Evolutionary conservation across 805 yeast species (phyloP).

Genomic region (Wickerhamiella azyma): DNA sequence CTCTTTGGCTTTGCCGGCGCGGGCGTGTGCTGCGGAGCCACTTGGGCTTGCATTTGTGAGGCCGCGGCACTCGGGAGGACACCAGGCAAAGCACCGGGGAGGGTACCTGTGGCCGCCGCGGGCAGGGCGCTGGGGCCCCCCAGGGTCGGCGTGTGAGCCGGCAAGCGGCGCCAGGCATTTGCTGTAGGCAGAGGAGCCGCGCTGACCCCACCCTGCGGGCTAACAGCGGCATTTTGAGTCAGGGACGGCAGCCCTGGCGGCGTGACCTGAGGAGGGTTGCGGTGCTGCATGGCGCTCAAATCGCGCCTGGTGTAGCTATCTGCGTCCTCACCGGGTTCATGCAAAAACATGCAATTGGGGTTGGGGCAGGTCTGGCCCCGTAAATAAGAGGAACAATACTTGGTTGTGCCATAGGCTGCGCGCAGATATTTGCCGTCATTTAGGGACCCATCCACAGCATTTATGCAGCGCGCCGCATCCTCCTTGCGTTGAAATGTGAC

Average conservation of each 20-base stretch:
- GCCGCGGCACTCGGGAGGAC: not conserved
- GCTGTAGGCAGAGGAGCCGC: constrained; percentile 7
- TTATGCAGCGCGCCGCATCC: constrained; percentile 88
- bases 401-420: constrained; percentile 98
- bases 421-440: constrained; percentile 81
- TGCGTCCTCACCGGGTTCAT: constrained; percentile 99
- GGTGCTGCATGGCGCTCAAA: constrained; percentile 50
- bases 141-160: not conserved
- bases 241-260: constrained; percentile 7
- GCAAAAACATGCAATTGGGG: constrained; percentile 97
- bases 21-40: not conserved
- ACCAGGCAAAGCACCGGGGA: too few species aligned
- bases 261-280: constrained; percentile 17
- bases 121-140: not conserved
- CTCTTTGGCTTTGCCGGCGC: not conserved
- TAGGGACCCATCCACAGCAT: constrained; percentile 80
- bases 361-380: constrained; percentile 95
- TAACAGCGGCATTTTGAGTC: not conserved
- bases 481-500: constrained; percentile 88
- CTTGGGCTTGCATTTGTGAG: not conserved
- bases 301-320: constrained; percentile 89
- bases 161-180: not conserved
- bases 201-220: not conserved
- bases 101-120: not conserved
- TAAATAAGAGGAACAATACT: constrained; percentile 90